Evolutionary conservation across 75 land plant species (phyloP).

Genomic region (Pinus taeda): DNA sequence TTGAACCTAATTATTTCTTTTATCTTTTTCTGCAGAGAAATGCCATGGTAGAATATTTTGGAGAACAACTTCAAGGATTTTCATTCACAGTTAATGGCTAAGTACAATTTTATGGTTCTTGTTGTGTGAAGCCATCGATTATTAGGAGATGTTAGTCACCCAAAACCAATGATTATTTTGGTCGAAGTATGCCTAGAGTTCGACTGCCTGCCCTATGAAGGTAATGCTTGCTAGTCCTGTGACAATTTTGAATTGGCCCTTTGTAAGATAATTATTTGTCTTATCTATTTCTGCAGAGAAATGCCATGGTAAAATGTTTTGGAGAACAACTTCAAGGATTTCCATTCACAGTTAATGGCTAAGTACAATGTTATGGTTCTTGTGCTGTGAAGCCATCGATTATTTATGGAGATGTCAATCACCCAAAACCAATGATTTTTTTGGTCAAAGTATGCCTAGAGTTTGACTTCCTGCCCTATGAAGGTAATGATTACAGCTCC

Average conservation of each 20-base stretch:
- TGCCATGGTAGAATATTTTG: constrained; percentile 81
- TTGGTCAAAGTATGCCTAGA: constrained; percentile 78
- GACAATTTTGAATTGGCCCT: constrained; percentile 90
- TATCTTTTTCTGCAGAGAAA: constrained; percentile 42
- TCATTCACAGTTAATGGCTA: constrained; percentile 29
- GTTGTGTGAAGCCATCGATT: constrained; percentile 86
- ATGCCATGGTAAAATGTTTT: constrained; percentile 82
- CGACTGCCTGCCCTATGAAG: constrained; percentile 87
- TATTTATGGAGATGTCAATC: constrained; percentile 92
- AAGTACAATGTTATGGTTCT: constrained; percentile 91
- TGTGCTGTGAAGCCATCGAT: constrained; percentile 91
- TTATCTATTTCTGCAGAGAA: constrained; percentile 36
- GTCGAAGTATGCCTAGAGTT: constrained; percentile 72
- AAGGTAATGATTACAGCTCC: constrained; percentile 97
- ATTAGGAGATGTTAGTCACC: constrained; percentile 93
- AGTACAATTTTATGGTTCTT: constrained; percentile 66
- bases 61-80: constrained; percentile 80
- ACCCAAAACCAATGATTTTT: constrained; percentile 88
- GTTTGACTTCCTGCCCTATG: constrained; percentile 82
- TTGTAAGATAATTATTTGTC: constrained; percentile 36
- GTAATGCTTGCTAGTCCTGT: constrained; percentile 97
- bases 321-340: constrained; percentile 82
- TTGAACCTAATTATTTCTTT: background rate
- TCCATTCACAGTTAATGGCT: too few relatives aligned
- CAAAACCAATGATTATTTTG: constrained; percentile 89